Percentiles rank a stretch among this genome's conserved stretches.
These are phyloP conservation scores for Mycena polygramma DNA, from an alignment of 768 basidiomycete genomes.

Conservation along the genomic window DNA sequence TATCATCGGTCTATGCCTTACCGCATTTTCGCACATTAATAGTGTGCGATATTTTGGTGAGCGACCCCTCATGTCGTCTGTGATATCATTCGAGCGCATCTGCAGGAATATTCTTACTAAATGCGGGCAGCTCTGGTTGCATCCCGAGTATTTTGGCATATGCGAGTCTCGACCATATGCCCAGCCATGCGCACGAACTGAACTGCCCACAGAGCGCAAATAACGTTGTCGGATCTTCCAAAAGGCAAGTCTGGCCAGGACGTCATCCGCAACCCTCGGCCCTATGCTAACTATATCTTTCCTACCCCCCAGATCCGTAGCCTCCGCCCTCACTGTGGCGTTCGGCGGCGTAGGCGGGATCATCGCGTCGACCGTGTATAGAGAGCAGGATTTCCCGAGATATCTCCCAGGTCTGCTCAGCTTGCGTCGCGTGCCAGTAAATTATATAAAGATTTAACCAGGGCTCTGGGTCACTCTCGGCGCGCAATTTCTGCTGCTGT, in stretches of 20 bases:
- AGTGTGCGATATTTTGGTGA: constrained; percentile 59
- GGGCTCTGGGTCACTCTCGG: constrained; percentile 58
- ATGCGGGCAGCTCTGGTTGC: constrained; percentile 57
- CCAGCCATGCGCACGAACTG: not conserved
- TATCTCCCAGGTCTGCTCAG: constrained; percentile 55
- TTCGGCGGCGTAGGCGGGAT: constrained; percentile 60
- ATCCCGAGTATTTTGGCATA: constrained; percentile 61
- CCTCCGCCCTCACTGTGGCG: constrained; percentile 56
- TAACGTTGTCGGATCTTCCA: constrained; percentile 64
- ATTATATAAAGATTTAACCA: constrained; percentile 14
- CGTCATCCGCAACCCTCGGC: constrained; percentile 38
- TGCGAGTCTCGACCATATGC: constrained; percentile 39
- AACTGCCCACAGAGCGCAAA: constrained; percentile 45
- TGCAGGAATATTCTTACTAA: constrained; percentile 58
- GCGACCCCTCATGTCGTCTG: not conserved
- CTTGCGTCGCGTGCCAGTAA: constrained; percentile 24
- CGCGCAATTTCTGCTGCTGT: constrained; percentile 54
- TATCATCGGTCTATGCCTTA: constrained; percentile 53
- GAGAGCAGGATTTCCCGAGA: constrained; percentile 56
- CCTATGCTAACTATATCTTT: not conserved
- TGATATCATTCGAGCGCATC: not conserved
- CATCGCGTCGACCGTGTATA: constrained; percentile 50
- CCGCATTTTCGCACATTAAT: constrained; percentile 54
- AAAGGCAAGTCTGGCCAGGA: constrained; percentile 44
- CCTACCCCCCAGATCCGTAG: constrained; percentile 32